Conservation (phyloP, 129 eudicot genomes). For the Helichrysum umbraculigerum region DNA sequence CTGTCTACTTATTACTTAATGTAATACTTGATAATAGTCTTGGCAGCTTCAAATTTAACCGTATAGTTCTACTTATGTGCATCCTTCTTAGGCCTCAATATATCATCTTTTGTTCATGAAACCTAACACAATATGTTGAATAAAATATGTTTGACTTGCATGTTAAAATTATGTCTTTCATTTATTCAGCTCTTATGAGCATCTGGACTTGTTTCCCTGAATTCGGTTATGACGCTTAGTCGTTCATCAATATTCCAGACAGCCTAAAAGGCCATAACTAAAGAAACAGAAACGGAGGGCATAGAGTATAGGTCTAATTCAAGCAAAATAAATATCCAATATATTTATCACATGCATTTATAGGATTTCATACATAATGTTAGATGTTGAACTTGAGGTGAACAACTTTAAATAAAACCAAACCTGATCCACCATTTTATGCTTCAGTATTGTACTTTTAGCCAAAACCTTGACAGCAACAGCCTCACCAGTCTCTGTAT, state of each 20-base stretch:
- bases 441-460: conserved; percentile 83
- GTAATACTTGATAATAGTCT: neutral
- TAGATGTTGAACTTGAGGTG: conserved; percentile 2
- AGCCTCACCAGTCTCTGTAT: conserved; percentile 69
- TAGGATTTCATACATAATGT: neutral
- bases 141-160: neutral
- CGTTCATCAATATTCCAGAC: neutral
- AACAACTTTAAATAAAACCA: conserved; percentile 10
- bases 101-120: neutral
- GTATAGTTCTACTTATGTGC: neutral
- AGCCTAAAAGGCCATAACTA: conserved; percentile 17
- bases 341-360: neutral
- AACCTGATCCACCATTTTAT: conserved; percentile 98
- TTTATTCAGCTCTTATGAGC: conserved; percentile 8
- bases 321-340: conserved; percentile 8
- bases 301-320: neutral
- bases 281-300: neutral
- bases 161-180: neutral
- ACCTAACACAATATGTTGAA: neutral
- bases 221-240: neutral
- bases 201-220: conserved; percentile 3
- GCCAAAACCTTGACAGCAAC: conserved; percentile 90
- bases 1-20: neutral
- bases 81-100: neutral
- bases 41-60: neutral